Evolutionary conservation across 305 asterid genomes (phyloP), one percentile per base, ranked within the genome.

Genomic region (Fraxinus velutina): DNA sequence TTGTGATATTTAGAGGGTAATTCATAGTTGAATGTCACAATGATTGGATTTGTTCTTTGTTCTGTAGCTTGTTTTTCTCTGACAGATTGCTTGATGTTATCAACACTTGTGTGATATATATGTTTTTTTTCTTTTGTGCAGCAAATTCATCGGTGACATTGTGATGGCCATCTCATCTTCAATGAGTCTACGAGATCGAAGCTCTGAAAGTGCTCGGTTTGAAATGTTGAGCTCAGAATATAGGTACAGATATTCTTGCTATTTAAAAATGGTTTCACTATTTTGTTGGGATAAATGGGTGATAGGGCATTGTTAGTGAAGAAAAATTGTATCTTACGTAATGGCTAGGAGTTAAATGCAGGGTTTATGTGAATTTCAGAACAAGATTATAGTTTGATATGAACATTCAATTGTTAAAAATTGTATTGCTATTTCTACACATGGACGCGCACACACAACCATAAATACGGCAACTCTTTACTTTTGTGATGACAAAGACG

Each of bases 181-280:
- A 80, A 88, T 88, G 83, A 86, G 97, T 77, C 85, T 85, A 76
- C 88, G 99, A 85, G 98, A 94, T 77, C 92, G 98, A 79, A 92
- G 92, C 79, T 91, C 98, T 75, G 99, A 96, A 82, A 81, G 97
- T 90, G 99, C 98, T 80, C 98, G 93, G 78, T 94, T 96, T 90
- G 99, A 96, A 84, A 86, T 96, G 76, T 84, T 96, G 89, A 90
- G 89, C 70, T 92, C 99, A 79, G 92, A 90, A 57, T 89, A 90
- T 95, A 96, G 99, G 99, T 96, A 82, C 75, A 12, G 33, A 7
- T 10, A 42, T 79, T 60, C 81, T 70, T 64, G 52, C 71, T 73
- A 15, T 13, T 39, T 55, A 22, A 52, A 60, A 73, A 33, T 66
- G 27, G 10, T 37, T 77, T 44, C 29, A 55, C 27, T 36, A 9